These are phyloP conservation scores for Noccaea caerulescens DNA, from an alignment of 345 rosid species.

Conservation along the genomic window DNA sequence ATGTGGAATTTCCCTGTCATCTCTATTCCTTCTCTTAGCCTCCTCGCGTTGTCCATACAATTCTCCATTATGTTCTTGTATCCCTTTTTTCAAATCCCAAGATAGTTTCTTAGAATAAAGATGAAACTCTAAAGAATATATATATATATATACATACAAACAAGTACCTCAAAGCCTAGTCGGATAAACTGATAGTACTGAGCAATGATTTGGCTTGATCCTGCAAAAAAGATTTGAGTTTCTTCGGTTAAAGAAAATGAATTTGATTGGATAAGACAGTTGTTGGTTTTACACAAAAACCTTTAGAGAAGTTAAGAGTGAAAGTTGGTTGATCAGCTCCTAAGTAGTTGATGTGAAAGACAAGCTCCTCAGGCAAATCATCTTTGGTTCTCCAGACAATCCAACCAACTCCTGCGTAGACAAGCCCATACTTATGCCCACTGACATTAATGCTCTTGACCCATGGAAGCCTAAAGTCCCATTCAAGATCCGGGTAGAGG, in stretches of 20 bases:
- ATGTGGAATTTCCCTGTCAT: constrained; percentile 60
- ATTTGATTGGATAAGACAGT: neutral
- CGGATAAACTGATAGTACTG: constrained; percentile 85
- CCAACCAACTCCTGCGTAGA: constrained; percentile 91
- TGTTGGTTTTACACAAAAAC: constrained; percentile 31
- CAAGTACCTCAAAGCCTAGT: constrained; percentile 67
- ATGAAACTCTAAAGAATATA: neutral
- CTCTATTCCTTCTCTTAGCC: constrained; percentile 66
- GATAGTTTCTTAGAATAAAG: neutral
- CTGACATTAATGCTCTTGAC: constrained; percentile 82
- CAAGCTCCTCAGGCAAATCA: constrained; percentile 80
- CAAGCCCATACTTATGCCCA: constrained; percentile 79
- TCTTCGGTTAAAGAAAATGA: neutral
- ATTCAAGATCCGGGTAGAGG: constrained; percentile 71
- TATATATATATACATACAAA: constrained; percentile 1
- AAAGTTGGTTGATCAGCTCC: constrained; percentile 83
- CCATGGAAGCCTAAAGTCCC: constrained; percentile 83
- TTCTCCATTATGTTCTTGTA: constrained; percentile 72
- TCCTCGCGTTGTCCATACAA: constrained; percentile 58
- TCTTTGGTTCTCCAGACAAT: constrained; percentile 79
- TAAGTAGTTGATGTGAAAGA: constrained; percentile 80
- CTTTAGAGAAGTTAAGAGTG: constrained; percentile 90
- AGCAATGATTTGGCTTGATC: constrained; percentile 85
- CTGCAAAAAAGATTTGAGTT: constrained; percentile 40
- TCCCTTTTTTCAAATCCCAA: constrained; percentile 44